Conservation (phyloP, 148 eudicot species). For the Vaccinium vitisidaea region DNA sequence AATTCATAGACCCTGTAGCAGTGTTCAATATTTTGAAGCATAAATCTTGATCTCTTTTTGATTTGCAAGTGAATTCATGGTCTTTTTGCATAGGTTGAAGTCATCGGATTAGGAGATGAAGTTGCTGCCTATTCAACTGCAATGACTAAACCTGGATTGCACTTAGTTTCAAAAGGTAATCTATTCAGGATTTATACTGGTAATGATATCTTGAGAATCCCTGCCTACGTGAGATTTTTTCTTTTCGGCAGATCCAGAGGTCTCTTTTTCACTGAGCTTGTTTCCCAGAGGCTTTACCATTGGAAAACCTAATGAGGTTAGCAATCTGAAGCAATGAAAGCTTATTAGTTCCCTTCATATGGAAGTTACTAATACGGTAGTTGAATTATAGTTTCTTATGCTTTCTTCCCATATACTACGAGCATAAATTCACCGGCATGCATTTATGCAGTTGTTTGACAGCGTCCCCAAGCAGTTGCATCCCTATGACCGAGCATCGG, state of each 20-base stretch:
- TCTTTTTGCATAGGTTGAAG: background rate
- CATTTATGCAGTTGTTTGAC: conserved; percentile 8
- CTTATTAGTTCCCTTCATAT: background rate
- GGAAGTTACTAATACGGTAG: background rate
- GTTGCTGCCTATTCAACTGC: conserved; percentile 9
- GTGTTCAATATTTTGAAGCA: conserved; percentile 4
- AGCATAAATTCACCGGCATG: conserved; percentile 6
- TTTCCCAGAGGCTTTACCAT: conserved; percentile 13
- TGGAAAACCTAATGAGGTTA: conserved; percentile 17
- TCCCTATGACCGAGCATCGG: conserved; percentile 17
- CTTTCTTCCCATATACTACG: conserved; percentile 2
- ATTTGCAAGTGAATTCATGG: conserved; percentile 12
- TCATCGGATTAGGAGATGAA: background rate
- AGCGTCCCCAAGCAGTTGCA: conserved; percentile 5
- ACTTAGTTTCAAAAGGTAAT: conserved; percentile 10
- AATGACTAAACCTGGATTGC: conserved; percentile 3
- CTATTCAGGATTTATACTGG: background rate
- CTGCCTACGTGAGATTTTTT: background rate
- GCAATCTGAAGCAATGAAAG: conserved; percentile 8
- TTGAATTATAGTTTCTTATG: background rate
- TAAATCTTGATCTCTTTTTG: background rate
- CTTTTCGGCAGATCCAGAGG: conserved; percentile 13
- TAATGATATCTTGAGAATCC: background rate
- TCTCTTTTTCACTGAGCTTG: conserved; percentile 17
- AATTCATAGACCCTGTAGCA: conserved; percentile 1